Evolutionary conservation across 2,329 filamentous ascomycete genomes (phyloP).

Genomic region (Aspergillus tubingensis): DNA sequence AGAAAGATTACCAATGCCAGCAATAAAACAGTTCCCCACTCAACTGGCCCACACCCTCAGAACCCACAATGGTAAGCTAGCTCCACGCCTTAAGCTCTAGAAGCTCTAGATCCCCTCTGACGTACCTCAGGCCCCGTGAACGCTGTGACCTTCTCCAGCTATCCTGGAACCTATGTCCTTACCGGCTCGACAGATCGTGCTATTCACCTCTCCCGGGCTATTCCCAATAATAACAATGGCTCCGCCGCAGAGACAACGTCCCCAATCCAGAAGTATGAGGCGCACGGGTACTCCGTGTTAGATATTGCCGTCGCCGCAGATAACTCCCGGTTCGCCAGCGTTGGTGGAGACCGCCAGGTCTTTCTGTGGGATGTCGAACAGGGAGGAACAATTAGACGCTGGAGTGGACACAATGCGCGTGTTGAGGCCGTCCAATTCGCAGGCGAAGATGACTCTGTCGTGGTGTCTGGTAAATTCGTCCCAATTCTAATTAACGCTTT

Average conservation of each 20-base stretch:
- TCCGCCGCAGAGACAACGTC: conserved; percentile 38
- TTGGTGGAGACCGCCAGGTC: conserved; percentile 84
- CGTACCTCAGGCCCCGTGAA: conserved; percentile 64
- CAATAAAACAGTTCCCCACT: conserved; percentile 39
- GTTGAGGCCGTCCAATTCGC: conserved; percentile 80
- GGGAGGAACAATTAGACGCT: conserved; percentile 74
- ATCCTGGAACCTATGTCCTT: conserved; percentile 74
- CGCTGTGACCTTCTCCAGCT: conserved; percentile 70
- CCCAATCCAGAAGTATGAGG: conserved; percentile 84
- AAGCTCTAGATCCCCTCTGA: background rate
- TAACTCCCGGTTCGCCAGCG: conserved; percentile 84
- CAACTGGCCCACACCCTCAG: conserved; percentile 45
- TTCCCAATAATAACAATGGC: conserved; percentile 42
- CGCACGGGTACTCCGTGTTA: conserved; percentile 90
- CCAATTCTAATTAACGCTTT: background rate
- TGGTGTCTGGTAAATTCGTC: conserved; percentile 58
- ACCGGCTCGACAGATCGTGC: conserved; percentile 83
- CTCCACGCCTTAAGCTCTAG: background rate
- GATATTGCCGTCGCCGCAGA: conserved; percentile 70
- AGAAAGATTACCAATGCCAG: conserved; percentile 26
- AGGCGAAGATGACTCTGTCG: conserved; percentile 70
- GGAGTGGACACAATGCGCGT: conserved; percentile 69
- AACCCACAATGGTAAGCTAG: conserved; percentile 46
- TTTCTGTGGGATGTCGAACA: conserved; percentile 94
- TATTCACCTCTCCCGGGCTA: conserved; percentile 78